These are phyloP conservation scores for Aspergillus coremiiformis DNA, from an alignment of 495 filamentous ascomycete species.

Conservation along the genomic window DNA sequence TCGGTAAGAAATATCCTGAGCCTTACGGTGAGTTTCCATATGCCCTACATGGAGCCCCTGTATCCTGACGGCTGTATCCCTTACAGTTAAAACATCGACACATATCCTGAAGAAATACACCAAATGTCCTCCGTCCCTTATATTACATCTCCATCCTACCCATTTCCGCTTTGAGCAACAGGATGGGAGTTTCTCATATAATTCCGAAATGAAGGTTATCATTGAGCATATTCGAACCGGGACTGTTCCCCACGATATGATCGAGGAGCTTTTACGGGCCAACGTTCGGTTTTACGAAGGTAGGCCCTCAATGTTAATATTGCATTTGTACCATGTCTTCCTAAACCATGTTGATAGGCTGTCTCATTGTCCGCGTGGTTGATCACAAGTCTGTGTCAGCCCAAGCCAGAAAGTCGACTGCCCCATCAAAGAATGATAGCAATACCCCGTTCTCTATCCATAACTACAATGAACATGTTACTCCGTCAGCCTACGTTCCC, in stretches of 20 bases:
- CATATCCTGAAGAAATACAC: conserved; percentile 80
- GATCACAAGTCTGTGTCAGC: conserved; percentile 68
- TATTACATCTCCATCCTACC: conserved; percentile 74
- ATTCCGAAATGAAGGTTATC: conserved; percentile 80
- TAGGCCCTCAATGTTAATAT: conserved; percentile 19
- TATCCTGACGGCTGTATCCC: conserved; percentile 4
- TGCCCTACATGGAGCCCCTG: neutral
- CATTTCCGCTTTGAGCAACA: conserved; percentile 93
- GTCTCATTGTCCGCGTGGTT: conserved; percentile 85
- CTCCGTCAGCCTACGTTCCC: conserved; percentile 77
- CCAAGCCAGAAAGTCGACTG: conserved; percentile 46
- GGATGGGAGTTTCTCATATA: conserved; percentile 84
- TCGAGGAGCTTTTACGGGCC: conserved; percentile 57
- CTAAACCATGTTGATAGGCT: conserved; percentile 42
- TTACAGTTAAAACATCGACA: conserved; percentile 54
- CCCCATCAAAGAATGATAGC: conserved; percentile 45
- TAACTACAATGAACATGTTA: conserved; percentile 79
- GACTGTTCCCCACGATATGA: conserved; percentile 66
- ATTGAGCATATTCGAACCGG: conserved; percentile 64
- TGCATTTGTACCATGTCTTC: neutral
- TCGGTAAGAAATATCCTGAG: conserved; percentile 37
- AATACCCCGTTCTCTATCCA: conserved; percentile 79
- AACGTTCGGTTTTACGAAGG: conserved; percentile 88
- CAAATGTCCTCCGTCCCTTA: conserved; percentile 69
- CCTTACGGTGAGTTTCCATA: conserved; percentile 39